A percentile compares a stretch with the other conserved stretches of the same genome.
Evolutionary conservation across 805 yeast species (phyloP).

Genomic region (Barnettozyma siamensis): DNA sequence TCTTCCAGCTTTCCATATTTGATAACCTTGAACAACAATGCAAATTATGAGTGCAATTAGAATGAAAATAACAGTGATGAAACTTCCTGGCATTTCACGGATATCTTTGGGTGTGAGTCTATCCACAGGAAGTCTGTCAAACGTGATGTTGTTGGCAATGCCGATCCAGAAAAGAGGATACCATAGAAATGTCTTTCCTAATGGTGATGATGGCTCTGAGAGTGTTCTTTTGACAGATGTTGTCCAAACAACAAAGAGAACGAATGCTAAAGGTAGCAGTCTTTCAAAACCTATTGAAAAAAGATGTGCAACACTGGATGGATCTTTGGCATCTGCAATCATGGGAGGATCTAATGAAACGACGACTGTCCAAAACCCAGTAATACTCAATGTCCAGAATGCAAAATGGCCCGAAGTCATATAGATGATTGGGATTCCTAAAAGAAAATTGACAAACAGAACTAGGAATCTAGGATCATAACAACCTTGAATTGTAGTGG

Average conservation of each 20-base stretch:
- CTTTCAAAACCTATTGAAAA: conserved; percentile 69
- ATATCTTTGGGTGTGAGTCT: conserved; percentile 70
- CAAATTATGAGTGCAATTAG: conserved; percentile 43
- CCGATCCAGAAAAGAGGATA: conserved; percentile 83
- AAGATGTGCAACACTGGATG: conserved; percentile 51
- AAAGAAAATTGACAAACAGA: conserved; percentile 48
- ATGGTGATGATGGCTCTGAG: conserved; percentile 32
- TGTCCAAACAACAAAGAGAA: conserved; percentile 66
- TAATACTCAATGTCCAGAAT: conserved; percentile 55
- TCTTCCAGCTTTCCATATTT: conserved; percentile 73
- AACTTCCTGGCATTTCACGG: conserved; percentile 70
- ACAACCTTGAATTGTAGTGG: conserved; percentile 42
- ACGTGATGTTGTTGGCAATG: conserved; percentile 76
- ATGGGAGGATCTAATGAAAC: conserved; percentile 78
- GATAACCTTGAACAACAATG: conserved; percentile 66
- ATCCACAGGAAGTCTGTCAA: conserved; percentile 85
- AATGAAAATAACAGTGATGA: conserved; percentile 54
- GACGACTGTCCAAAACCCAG: conserved; percentile 81
- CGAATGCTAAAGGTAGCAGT: conserved; percentile 67
- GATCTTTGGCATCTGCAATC: conserved; percentile 45
- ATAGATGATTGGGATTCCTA: conserved; percentile 59
- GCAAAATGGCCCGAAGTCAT: conserved; percentile 41
- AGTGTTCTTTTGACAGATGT: conserved; percentile 47
- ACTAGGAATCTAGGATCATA: conserved; percentile 62
- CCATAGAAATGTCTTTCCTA: conserved; percentile 46